Percentiles rank a stretch among this genome's conserved stretches.
Conservation (phyloP, 2,329 filamentous ascomycete species). For the Lachnellula hyalina region DNA sequence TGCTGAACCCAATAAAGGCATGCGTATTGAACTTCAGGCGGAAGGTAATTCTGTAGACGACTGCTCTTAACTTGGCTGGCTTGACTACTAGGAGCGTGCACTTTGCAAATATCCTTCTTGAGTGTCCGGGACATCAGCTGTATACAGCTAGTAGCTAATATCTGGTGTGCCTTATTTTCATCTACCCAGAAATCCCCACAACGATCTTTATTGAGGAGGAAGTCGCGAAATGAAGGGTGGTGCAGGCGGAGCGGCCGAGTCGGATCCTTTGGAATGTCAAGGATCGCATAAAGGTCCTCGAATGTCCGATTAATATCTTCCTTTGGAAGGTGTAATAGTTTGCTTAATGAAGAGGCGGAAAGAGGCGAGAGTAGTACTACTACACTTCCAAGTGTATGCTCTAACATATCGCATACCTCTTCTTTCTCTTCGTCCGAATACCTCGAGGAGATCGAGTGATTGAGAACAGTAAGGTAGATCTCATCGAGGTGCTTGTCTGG, state of each 20-base stretch:
- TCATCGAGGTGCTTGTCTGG: slow-evolving; percentile 12
- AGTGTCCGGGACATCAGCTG: slow-evolving; percentile 28
- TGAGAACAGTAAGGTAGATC: slow-evolving; percentile 13
- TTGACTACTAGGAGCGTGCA: slow-evolving; percentile 19
- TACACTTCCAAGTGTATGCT: slow-evolving; percentile 11
- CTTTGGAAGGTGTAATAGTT: slow-evolving; percentile 1
- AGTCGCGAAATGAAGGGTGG: slow-evolving; percentile 31
- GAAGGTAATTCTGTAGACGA: slow-evolving; percentile 26
- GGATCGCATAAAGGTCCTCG: slow-evolving; percentile 25
- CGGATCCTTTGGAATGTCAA: slow-evolving; percentile 20
- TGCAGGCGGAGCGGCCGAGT: slow-evolving; percentile 16
- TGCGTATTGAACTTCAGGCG: slow-evolving; percentile 33
- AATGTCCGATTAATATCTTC: slow-evolving; percentile 2
- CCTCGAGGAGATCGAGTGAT: slow-evolving; percentile 1
- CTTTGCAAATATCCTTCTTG: slow-evolving; percentile 20
- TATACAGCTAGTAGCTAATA: slow-evolving; percentile 28
- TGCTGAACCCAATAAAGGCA: slow-evolving; percentile 34
- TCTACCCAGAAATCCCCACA: slow-evolving; percentile 28
- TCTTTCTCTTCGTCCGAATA: slow-evolving; percentile 9
- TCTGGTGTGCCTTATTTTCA: slow-evolving; percentile 27
- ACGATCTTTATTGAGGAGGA: slow-evolving; percentile 23
- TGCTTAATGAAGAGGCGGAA: slow-evolving; percentile 5
- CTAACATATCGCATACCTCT: slow-evolving; percentile 5
- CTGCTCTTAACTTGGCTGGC: slow-evolving; percentile 12
- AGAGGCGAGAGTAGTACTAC: slow-evolving; percentile 7